Conservation (phyloP, 2,329 filamentous ascomycete genomes). For the Pezicula carpinea region DNA sequence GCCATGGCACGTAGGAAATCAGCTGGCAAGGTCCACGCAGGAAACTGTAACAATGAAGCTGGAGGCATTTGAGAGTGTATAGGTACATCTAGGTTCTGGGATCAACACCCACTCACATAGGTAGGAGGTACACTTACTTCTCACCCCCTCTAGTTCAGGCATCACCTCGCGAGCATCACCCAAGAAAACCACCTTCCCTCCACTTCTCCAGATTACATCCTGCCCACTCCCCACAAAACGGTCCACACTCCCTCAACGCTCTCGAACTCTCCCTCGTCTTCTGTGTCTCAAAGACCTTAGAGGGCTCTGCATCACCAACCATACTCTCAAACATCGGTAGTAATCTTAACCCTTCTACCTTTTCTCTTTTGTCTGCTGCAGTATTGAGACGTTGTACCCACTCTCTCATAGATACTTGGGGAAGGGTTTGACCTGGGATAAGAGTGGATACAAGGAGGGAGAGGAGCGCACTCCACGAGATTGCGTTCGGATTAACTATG, state of each 20-base stretch:
- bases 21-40: too few species aligned
- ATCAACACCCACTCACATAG: too few species aligned
- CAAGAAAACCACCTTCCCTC: constrained; percentile 17
- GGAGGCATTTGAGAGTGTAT: too few species aligned
- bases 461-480: constrained; percentile 15
- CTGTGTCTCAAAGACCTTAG: constrained; percentile 17
- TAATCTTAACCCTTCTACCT: constrained; percentile 18
- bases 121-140: too few species aligned
- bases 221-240: constrained; percentile 17
- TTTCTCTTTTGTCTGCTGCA: constrained; percentile 5
- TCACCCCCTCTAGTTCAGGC: too few species aligned
- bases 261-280: constrained; percentile 14
- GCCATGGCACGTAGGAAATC: too few species aligned
- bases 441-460: constrained; percentile 6
- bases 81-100: too few species aligned
- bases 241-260: constrained; percentile 13
- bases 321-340: constrained; percentile 22
- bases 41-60: too few species aligned
- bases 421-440: background rate
- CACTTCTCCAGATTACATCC: constrained; percentile 16
- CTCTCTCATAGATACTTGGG: constrained; percentile 12
- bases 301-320: constrained; percentile 6
- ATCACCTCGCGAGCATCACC: background rate
- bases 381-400: constrained; percentile 14
- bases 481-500: constrained; percentile 20